Conservation (phyloP, 306 rosid genomes). For the Quercus robur region DNA sequence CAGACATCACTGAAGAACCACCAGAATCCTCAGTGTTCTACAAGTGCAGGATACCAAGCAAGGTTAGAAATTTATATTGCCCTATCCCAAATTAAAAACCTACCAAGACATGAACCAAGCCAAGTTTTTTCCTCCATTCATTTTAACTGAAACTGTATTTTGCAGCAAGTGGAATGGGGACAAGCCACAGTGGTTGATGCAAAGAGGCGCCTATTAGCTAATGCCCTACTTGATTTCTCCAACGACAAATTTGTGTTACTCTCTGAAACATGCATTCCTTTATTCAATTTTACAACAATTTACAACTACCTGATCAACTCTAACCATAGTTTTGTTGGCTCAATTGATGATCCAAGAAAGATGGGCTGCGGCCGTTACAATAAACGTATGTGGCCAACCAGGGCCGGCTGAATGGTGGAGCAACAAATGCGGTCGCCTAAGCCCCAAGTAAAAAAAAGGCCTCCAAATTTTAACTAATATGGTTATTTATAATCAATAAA, state of each 20-base stretch:
- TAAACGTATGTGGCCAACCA: conserved; percentile 17
- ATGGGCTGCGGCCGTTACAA: conserved; percentile 31
- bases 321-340: conserved; percentile 33
- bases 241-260: conserved; percentile 41
- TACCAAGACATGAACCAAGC: not conserved
- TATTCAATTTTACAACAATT: conserved; percentile 37
- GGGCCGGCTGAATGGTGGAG: too few species aligned
- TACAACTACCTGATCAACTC: conserved; percentile 34
- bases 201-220: conserved; percentile 38
- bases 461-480: too few species aligned
- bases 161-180: conserved; percentile 44
- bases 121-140: not conserved
- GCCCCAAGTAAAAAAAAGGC: too few species aligned
- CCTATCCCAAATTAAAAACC: not conserved
- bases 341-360: conserved; percentile 20
- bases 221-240: conserved; percentile 47
- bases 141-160: not conserved
- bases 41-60: conserved; percentile 37
- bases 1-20: conserved; percentile 7
- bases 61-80: conserved; percentile 12
- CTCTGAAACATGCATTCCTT: conserved; percentile 44
- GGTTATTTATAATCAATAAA: too few species aligned
- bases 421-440: too few species aligned
- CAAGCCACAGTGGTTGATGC: conserved; percentile 29
- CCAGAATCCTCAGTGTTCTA: conserved; percentile 27